A percentile compares a stretch with the other conserved stretches of the same genome.
Evolutionary conservation across 352 stramenopile species (phyloP).

Genomic region (Stephanocyclus meneghinianus): DNA sequence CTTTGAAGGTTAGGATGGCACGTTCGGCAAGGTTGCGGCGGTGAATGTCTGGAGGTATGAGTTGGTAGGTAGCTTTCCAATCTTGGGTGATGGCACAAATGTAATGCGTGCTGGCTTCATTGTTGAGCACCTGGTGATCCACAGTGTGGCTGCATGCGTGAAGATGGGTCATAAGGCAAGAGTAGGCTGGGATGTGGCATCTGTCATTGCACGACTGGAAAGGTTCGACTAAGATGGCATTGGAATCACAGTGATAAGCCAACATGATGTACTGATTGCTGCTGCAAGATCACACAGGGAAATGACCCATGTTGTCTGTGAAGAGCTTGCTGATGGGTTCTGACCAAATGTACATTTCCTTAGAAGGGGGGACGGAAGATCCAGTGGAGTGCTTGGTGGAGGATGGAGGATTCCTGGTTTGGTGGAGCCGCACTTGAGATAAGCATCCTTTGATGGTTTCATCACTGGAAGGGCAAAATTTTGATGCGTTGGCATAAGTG

Average conservation of each 20-base stretch:
- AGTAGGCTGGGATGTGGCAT: conserved; percentile 14
- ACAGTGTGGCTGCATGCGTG: conserved; percentile 2
- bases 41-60: conserved; percentile 44
- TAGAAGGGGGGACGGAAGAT: neutral
- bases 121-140: conserved; percentile 24
- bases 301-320: conserved; percentile 47
- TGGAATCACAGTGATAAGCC: conserved; percentile 45
- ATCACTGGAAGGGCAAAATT: conserved; percentile 11
- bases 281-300: conserved; percentile 25
- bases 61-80: conserved; percentile 12
- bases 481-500: neutral
- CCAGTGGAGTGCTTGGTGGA: neutral
- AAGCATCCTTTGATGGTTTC: conserved; percentile 5
- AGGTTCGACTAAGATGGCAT: conserved; percentile 39
- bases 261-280: conserved; percentile 58
- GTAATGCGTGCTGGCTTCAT: neutral
- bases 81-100: neutral
- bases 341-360: neutral
- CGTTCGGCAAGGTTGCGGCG: conserved; percentile 49
- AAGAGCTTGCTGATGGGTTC: conserved; percentile 22
- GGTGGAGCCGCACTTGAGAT: conserved; percentile 4
- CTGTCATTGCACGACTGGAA: neutral
- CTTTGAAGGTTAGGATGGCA: conserved; percentile 62
- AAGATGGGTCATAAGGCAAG: neutral
- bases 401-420: neutral